phyloP scores from a whole-genome alignment of 2,329 filamentous ascomycete genomes.

The Thielaviopsis punctulata region DNA sequence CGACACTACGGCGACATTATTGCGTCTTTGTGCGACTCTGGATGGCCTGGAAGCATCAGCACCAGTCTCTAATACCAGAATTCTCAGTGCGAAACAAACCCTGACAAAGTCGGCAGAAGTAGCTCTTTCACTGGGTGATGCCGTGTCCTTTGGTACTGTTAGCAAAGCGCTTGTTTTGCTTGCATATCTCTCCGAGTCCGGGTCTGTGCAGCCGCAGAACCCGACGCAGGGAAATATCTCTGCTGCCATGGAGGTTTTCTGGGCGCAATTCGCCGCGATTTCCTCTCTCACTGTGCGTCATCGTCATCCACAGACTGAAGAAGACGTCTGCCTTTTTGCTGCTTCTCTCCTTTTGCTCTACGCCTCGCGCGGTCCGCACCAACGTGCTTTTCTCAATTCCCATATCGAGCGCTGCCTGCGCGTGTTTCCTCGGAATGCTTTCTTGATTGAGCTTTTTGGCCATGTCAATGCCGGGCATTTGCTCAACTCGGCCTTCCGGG shows the following conservation, averaged over 20 bases:
- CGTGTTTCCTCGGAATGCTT: conserved; percentile 56
- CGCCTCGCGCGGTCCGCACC: conserved; percentile 40
- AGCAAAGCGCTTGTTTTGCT: conserved; percentile 48
- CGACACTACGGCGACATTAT: conserved; percentile 16
- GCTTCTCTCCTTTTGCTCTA: conserved; percentile 51
- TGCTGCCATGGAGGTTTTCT: conserved; percentile 27
- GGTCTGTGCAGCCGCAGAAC: conserved; percentile 27
- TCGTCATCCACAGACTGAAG: conserved; percentile 27
- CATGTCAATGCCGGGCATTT: conserved; percentile 56
- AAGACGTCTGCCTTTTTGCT: conserved; percentile 52
- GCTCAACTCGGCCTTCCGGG: conserved; percentile 61
- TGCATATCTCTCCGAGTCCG: conserved; percentile 40
- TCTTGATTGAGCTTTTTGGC: conserved; percentile 56
- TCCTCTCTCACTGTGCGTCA: conserved; percentile 20
- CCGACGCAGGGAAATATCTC: conserved; percentile 37
- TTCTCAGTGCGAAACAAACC: conserved; percentile 36
- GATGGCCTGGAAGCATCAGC: conserved; percentile 16
- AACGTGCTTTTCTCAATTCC: conserved; percentile 45
- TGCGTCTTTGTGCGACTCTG: conserved; percentile 24
- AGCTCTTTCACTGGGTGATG: conserved; percentile 32
- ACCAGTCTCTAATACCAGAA: conserved; percentile 19
- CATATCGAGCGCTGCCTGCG: conserved; percentile 42
- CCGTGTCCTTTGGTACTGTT: conserved; percentile 32
- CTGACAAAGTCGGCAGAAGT: conserved; percentile 38
- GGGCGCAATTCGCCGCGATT: conserved; percentile 26